Evolutionary conservation across 306 rosid species (phyloP), one percentile per base, ranked within the genome.

Genomic region (Senna siamea): DNA sequence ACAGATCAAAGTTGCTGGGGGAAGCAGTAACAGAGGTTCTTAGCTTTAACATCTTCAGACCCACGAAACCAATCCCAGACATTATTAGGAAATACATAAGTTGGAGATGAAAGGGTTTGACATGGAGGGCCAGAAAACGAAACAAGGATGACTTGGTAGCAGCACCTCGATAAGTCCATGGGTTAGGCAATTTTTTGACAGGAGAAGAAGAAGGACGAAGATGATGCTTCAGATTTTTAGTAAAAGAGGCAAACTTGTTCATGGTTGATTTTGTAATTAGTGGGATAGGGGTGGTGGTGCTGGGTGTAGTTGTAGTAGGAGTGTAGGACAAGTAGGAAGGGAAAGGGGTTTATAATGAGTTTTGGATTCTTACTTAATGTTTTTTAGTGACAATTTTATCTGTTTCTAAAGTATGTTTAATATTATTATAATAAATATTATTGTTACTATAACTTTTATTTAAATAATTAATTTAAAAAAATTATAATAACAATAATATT

Each of bases 11-110:
- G 20, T 77, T 50, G 0, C 58, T 75, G 0, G 81, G 85, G 4
- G n/a, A 15, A 34, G n/a, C 0, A 7, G 26, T 14, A 35, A 17
- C 0, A 7, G 26, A 62, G 38, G 70, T 54, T 34, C 81, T 80
- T 60, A 83, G 77, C 17, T 80, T 86, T 73, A 85, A 72, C 41
- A 78, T 0, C 67, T 76, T 89, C 58, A 91, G 84, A 66, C 87
- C 84, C n/a, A 82, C 5, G 74, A 43, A 84, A 41, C 96, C 96
- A 34, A 86, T 23, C 0, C 74, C 32, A 52, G 96, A 86, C 59
- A 86, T 14, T 23, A 65, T n/a, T 4, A 74, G 5, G 56, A 86
- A 86, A 76, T 87, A 82, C 20, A 17, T 23, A 8, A 89, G 86
- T 22, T 85, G 84, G 47, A 59, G 11, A 26, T 13, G 68, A 38